phyloP scores from a whole-genome alignment of 805 yeast genomes.

The Metschnikowia dekortorum region DNA sequence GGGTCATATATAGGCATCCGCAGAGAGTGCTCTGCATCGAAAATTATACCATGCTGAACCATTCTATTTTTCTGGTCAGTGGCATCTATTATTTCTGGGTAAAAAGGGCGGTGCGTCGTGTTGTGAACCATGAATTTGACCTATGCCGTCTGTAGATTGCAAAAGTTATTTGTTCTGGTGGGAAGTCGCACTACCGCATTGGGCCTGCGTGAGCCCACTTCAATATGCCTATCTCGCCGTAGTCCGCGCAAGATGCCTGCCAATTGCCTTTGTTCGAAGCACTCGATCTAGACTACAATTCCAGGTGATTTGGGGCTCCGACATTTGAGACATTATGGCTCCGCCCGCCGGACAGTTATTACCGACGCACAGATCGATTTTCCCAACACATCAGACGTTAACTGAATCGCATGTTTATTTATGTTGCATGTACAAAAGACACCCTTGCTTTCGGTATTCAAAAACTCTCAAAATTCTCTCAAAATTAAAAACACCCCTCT shows the following conservation, averaged over 20 bases:
- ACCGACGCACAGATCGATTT: too few relatives aligned
- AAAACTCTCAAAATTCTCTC: too few relatives aligned
- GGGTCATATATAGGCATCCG: slow-evolving; percentile 10
- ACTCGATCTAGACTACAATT: background rate
- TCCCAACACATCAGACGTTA: too few relatives aligned
- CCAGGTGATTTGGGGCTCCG: too few relatives aligned
- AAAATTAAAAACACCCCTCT: background rate
- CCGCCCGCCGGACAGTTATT: too few relatives aligned
- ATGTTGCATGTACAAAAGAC: too few relatives aligned
- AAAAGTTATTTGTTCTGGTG: slow-evolving; percentile 3
- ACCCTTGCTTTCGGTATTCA: too few relatives aligned
- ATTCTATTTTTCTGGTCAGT: background rate
- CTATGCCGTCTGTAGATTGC: slow-evolving; percentile 2
- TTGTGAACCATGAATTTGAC: slow-evolving; percentile 2
- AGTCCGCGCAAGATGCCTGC: slow-evolving; percentile 1
- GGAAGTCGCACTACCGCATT: slow-evolving; percentile 5
- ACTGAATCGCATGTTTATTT: too few relatives aligned
- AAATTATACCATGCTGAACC: background rate
- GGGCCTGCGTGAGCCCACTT: slow-evolving; percentile 2
- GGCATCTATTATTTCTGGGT: background rate
- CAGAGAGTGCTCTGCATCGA: background rate
- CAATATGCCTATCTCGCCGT: background rate
- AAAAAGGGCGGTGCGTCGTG: background rate
- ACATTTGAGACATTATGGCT: too few relatives aligned
- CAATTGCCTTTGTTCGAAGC: background rate